Base-by-base conservation (phyloP, 2,329 filamentous ascomycete genomes). In the Albophoma yamanashiensis region DNA sequence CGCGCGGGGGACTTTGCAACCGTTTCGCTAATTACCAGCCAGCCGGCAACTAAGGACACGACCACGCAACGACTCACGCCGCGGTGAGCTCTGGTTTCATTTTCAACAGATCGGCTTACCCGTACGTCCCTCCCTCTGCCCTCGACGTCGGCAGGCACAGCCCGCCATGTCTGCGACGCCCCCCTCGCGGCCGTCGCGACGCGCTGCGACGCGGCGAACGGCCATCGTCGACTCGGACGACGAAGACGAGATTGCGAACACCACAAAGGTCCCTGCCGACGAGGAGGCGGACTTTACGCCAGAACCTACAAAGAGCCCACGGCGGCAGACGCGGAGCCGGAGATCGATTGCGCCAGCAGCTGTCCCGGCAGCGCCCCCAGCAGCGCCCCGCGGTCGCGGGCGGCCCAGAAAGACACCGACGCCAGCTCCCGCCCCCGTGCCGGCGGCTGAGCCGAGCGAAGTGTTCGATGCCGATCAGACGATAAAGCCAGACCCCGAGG, bases 181-280 rank as follows among this genome's bases (percentile, higher is more conserved):
- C 45, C 68, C 71, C 55, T 71, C 76, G 58, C 75, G 75, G 60
- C 69, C 73, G 57, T 69, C 74, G 59, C 68, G 75, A 68, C 74
- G 74, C 69, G 72, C 76, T 61, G 78, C 79, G 43, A 74, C 88
- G 58, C 84, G 91, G 69, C 86, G 88, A 67, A 89, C 86, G 67
- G 84, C 88, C 57, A 81, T 95, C 56, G 78, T 92, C 62, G 91
- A 95, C 65, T 91, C 87, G 11, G 91, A 93, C 50, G 91, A 95
- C 61, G 89, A 91, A 60, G 85, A 89, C 64, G 78, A 84, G 59
- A 74, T 80, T 45, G 78, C 81, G 63, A 79, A 83, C 68, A 80
- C 83, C 58, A 76, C 71, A 50, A 71, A 66, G 53, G 72, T 69
- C 62, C 79, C 83, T 20, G 82, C 88, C 36, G 83, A 88, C 4